Evolutionary conservation across 345 rosid genomes (phyloP).

Genomic region (Arabidopsis arenosa): DNA sequence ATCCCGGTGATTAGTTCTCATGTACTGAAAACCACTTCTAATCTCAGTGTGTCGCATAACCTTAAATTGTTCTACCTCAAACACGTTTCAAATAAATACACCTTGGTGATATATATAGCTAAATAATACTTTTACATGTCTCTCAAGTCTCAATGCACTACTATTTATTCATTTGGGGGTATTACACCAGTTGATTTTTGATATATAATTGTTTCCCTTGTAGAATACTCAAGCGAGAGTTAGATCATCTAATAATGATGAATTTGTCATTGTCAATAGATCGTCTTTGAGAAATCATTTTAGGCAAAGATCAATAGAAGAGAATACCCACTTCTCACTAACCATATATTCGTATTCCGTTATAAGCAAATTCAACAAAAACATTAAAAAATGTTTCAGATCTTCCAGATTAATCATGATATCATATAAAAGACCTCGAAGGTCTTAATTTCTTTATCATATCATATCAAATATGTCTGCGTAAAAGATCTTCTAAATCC

Average conservation of each 20-base stretch:
- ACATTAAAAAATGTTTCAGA: slow-evolving; percentile 7
- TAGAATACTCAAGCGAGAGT: background rate
- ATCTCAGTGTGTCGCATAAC: background rate
- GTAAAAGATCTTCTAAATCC: slow-evolving; percentile 47
- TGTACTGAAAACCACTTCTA: background rate
- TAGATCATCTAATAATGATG: background rate
- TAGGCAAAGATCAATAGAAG: background rate
- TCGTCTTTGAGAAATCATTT: slow-evolving; percentile 8
- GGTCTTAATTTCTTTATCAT: slow-evolving; percentile 4
- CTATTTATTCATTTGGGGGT: background rate
- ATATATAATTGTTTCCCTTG: background rate
- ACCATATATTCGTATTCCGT: slow-evolving; percentile 40
- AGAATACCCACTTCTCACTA: slow-evolving; percentile 42
- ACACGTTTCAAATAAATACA: background rate
- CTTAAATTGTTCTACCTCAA: background rate
- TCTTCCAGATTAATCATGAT: slow-evolving; percentile 36
- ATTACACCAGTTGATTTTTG: background rate
- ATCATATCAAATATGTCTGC: slow-evolving; percentile 40
- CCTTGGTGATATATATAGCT: background rate
- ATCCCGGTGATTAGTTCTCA: background rate
- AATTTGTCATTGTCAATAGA: slow-evolving; percentile 33
- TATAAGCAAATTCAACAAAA: slow-evolving; percentile 22
- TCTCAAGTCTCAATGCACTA: too few species aligned
- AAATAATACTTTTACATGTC: background rate
- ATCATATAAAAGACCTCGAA: slow-evolving; percentile 26